Percentiles rank a stretch among this genome's conserved stretches.
phyloP scores from a whole-genome alignment of 2,329 filamentous ascomycete genomes.

The Diaporthe amygdali region DNA sequence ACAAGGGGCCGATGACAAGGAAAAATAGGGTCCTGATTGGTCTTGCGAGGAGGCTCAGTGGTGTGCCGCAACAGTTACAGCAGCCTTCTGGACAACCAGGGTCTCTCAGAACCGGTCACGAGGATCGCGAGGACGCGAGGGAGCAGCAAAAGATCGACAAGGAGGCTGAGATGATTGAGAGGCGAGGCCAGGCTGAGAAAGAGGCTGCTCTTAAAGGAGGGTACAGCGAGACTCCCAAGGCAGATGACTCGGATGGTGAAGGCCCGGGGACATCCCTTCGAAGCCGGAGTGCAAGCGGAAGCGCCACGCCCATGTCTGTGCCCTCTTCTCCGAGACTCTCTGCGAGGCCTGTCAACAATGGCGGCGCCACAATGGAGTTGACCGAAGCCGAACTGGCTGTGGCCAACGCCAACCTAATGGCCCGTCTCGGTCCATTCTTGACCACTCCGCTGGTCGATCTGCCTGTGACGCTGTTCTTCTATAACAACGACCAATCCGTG shows the following conservation, averaged over 20 bases:
- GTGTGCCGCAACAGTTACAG: slow-evolving; percentile 73
- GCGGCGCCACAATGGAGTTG: slow-evolving; percentile 57
- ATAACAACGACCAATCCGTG: slow-evolving; percentile 81
- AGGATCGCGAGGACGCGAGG: slow-evolving; percentile 53
- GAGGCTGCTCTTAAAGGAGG: slow-evolving; percentile 72
- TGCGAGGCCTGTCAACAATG: slow-evolving; percentile 41
- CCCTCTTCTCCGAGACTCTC: slow-evolving; percentile 50
- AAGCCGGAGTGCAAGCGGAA: slow-evolving; percentile 38
- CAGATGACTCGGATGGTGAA: slow-evolving; percentile 48
- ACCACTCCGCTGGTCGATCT: slow-evolving; percentile 78
- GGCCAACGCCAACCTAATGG: slow-evolving; percentile 88
- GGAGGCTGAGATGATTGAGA: slow-evolving; percentile 79
- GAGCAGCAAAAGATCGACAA: slow-evolving; percentile 71
- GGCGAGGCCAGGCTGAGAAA: slow-evolving; percentile 72
- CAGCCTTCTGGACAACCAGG: slow-evolving; percentile 36
- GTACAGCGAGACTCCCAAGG: slow-evolving; percentile 71
- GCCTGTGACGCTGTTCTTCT: slow-evolving; percentile 93
- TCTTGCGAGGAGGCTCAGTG: slow-evolving; percentile 84
- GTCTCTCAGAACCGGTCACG: slow-evolving; percentile 35
- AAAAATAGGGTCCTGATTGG: slow-evolving; percentile 88
- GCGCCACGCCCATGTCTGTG: slow-evolving; percentile 41
- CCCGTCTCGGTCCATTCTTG: slow-evolving; percentile 86
- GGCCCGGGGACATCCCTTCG: slow-evolving; percentile 30
- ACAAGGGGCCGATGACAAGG: slow-evolving; percentile 81
- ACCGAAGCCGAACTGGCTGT: slow-evolving; percentile 75